Conservation (phyloP, 768 basidiomycete genomes). For the Boletus rufocinnamomeus region DNA sequence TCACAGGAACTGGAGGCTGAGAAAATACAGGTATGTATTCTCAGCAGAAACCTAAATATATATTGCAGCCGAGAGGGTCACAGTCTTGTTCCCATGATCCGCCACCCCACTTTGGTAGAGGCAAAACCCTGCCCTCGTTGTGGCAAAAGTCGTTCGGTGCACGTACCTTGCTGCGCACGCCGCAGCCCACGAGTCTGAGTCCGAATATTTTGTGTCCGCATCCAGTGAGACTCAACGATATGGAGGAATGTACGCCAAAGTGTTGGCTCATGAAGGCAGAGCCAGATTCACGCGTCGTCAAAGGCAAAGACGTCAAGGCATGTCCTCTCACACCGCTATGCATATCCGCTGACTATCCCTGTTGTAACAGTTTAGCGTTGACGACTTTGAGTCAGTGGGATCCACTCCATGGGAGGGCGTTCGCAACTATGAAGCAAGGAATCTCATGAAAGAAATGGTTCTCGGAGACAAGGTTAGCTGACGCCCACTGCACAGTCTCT, state of each 20-base stretch:
- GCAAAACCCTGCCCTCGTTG: too few species aligned
- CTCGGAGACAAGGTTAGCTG: constrained; percentile 65
- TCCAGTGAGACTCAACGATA: neutral
- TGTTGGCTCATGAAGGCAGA: constrained; percentile 86
- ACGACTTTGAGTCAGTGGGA: constrained; percentile 73
- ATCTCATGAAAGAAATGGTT: constrained; percentile 81
- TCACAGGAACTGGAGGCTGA: constrained; percentile 12
- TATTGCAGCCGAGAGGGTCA: constrained; percentile 7
- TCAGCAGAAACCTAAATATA: neutral
- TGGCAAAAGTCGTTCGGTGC: neutral
- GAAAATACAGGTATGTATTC: neutral
- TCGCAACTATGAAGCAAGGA: constrained; percentile 78
- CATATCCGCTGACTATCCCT: neutral
- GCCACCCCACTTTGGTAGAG: too few species aligned
- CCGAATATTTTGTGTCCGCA: neutral
- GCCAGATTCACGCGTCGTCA: constrained; percentile 80
- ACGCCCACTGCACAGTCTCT: neutral
- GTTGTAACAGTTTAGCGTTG: constrained; percentile 71
- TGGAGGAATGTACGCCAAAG: constrained; percentile 19
- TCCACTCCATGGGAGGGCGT: constrained; percentile 89
- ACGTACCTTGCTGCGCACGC: neutral
- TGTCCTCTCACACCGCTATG: constrained; percentile 4
- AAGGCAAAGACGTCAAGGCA: constrained; percentile 86
- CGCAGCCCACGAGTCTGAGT: neutral
- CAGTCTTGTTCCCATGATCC: neutral